Evolutionary conservation across 2,329 filamentous ascomycete genomes (phyloP).

Genomic region (Aspergillus quadrilineatus): DNA sequence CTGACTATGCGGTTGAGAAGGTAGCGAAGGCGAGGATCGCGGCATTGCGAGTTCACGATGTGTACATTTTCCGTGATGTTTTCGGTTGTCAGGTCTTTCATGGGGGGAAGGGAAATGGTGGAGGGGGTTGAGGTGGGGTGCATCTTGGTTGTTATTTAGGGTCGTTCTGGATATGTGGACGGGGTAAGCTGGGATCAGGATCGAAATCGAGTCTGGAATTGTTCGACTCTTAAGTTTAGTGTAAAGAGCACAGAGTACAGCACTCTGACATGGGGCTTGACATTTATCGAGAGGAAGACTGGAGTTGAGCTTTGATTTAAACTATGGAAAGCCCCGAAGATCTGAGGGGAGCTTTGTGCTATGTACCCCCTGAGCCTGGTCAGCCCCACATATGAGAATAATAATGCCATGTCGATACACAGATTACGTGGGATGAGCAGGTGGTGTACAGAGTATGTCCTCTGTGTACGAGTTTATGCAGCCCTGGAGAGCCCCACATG

Average conservation of each 20-base stretch:
- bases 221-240: too few species aligned
- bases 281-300: too few species aligned
- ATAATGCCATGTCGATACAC: not conserved
- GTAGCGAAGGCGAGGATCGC: conserved; percentile 66
- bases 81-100: conserved; percentile 72
- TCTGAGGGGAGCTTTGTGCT: not conserved
- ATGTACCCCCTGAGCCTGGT: not conserved
- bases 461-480: not conserved
- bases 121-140: not conserved
- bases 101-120: conserved; percentile 38
- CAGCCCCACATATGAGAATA: not conserved
- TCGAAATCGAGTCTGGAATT: too few species aligned
- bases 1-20: conserved; percentile 70
- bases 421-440: not conserved
- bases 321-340: not conserved
- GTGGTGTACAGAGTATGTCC: not conserved
- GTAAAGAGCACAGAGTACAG: too few species aligned
- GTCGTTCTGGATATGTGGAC: not conserved
- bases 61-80: conserved; percentile 78
- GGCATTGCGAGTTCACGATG: conserved; percentile 69
- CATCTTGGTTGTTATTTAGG: conserved; percentile 22
- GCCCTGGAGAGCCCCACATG: not conserved
- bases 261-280: too few species aligned
- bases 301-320: not conserved
- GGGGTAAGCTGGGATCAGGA: not conserved